These are phyloP conservation scores for Suaeda aralocaspica DNA, from an alignment of 148 eudicot species.

Conservation along the genomic window DNA sequence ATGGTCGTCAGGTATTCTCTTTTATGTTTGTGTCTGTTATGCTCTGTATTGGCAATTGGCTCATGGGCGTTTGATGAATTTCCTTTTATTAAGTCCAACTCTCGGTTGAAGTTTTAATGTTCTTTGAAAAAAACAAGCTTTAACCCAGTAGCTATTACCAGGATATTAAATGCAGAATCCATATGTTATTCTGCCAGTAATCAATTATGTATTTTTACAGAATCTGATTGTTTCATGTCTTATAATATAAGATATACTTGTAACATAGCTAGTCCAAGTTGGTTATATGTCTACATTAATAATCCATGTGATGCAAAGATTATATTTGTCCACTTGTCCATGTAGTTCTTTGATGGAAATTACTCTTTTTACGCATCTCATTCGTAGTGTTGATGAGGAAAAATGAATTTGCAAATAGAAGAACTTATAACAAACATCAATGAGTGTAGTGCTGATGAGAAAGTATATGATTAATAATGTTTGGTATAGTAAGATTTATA, in stretches of 20 bases:
- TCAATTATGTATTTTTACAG: not conserved
- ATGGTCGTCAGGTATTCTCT: constrained; percentile 71
- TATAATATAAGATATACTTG: not conserved
- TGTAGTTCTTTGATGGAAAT: not conserved
- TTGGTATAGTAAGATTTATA: too few relatives aligned
- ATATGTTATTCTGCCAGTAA: not conserved
- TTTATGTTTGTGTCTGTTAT: not conserved
- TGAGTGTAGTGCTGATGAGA: too few relatives aligned
- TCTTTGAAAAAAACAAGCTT: constrained; percentile 1
- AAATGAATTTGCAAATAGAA: too few relatives aligned
- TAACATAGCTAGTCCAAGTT: not conserved
- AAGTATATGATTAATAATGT: too few relatives aligned
- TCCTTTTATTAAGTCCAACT: constrained; percentile 7
- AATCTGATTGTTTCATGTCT: not conserved
- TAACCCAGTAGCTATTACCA: not conserved
- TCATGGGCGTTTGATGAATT: not conserved
- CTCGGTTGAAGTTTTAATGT: not conserved
- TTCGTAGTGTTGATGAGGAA: too few relatives aligned
- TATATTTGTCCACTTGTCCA: not conserved
- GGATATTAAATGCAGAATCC: not conserved
- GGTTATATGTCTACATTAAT: not conserved
- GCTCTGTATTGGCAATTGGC: not conserved
- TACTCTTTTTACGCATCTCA: not conserved
- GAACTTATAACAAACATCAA: too few relatives aligned
- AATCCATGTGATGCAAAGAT: not conserved